Conservation (phyloP, 176 grass and related monocot species). For the Oryza rufipogon region DNA sequence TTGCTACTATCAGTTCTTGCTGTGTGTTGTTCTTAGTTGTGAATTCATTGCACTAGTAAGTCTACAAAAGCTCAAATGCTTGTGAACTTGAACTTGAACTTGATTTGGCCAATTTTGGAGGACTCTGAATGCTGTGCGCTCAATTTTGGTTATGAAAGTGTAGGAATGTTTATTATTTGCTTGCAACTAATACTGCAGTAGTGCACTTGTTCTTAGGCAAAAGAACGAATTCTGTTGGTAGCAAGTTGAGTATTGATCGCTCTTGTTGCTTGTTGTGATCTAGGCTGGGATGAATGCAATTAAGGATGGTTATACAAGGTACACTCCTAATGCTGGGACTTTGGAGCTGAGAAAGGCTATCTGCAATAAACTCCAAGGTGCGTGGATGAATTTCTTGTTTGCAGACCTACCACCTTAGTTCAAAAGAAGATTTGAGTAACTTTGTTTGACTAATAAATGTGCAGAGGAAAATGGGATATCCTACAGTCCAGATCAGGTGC, state of each 20-base stretch:
- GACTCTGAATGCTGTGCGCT: neutral
- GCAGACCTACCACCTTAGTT: neutral
- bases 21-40: neutral
- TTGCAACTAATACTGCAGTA: neutral
- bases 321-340: conserved; percentile 66
- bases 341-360: conserved; percentile 71
- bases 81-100: neutral
- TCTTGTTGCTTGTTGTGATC: conserved; percentile 23
- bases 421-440: neutral
- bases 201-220: neutral
- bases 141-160: neutral
- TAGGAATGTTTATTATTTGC: neutral
- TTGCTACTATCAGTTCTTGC: neutral
- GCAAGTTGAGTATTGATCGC: neutral
- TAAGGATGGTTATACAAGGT: conserved; percentile 64
- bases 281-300: conserved; percentile 61
- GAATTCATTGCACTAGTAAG: neutral
- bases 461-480: conserved; percentile 68
- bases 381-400: conserved; percentile 16
- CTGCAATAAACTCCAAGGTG: conserved; percentile 67
- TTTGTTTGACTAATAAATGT: conserved; percentile 3
- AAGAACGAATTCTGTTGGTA: neutral
- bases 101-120: neutral
- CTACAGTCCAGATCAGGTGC: conserved; percentile 58
- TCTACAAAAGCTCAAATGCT: neutral